Evolutionary conservation across 257 asterid genomes (phyloP).

Genomic region (Solanum pimpinellifolium): DNA sequence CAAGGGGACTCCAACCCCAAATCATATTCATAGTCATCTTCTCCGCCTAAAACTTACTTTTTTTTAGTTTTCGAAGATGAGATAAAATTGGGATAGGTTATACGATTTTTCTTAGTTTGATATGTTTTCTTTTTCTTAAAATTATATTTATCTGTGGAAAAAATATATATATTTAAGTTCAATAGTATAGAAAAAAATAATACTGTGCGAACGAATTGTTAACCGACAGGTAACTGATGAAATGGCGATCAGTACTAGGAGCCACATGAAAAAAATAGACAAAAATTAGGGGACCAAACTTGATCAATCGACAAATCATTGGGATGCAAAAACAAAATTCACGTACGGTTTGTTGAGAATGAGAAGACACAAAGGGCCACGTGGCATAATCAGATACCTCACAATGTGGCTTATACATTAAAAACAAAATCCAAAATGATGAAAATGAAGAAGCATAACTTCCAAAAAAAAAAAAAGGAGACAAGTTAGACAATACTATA

Average conservation of each 20-base stretch:
- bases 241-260: background rate
- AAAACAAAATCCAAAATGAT: background rate
- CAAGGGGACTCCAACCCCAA: too few relatives aligned
- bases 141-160: too few relatives aligned
- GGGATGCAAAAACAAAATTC: background rate
- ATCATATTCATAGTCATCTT: too few relatives aligned
- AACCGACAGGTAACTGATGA: background rate
- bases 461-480: background rate
- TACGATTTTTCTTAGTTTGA: too few relatives aligned
- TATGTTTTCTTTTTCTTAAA: too few relatives aligned
- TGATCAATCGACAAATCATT: background rate
- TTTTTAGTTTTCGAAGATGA: too few relatives aligned
- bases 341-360: background rate
- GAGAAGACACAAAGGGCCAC: background rate
- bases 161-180: too few relatives aligned
- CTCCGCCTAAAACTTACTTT: too few relatives aligned
- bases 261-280: background rate
- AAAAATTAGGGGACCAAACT: background rate
- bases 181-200: background rate
- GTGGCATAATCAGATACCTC: background rate
- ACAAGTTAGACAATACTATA: fast-evolving
- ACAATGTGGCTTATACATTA: background rate
- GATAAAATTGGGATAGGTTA: too few relatives aligned
- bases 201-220: background rate
- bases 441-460: background rate